These are phyloP conservation scores for Phytophthora pini DNA, from an alignment of 352 stramenopile genomes.

Conservation along the genomic window DNA sequence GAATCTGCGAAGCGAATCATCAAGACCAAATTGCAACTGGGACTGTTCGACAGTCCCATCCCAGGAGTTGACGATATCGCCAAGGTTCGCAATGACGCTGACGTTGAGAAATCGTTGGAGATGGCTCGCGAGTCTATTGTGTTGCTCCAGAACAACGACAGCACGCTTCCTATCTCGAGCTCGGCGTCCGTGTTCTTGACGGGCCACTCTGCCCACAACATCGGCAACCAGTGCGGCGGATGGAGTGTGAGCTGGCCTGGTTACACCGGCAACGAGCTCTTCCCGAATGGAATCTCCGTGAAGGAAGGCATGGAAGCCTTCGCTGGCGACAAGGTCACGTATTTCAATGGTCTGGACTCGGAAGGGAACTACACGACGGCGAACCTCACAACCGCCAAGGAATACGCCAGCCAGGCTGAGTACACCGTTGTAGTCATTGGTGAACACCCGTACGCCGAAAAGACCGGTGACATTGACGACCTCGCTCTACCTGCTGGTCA, in stretches of 20 bases:
- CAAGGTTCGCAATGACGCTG: constrained; percentile 47
- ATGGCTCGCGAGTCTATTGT: constrained; percentile 79
- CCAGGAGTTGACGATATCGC: constrained; percentile 45
- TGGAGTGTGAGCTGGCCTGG: constrained; percentile 70
- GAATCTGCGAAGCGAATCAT: constrained; percentile 66
- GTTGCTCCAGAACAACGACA: constrained; percentile 80
- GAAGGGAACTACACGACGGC: not conserved
- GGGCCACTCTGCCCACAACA: constrained; percentile 32
- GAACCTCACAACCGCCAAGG: not conserved
- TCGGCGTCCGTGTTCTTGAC: constrained; percentile 40
- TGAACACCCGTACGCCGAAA: not conserved
- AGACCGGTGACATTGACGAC: too few species aligned
- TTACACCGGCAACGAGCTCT: not conserved
- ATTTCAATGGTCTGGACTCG: not conserved
- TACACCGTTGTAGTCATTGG: not conserved
- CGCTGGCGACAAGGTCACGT: not conserved
- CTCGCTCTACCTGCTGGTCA: too few species aligned
- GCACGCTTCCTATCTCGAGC: constrained; percentile 46
- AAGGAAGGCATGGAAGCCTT: not conserved
- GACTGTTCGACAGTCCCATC: constrained; percentile 63
- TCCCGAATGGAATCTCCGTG: not conserved
- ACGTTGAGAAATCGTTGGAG: constrained; percentile 55
- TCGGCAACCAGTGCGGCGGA: constrained; percentile 43
- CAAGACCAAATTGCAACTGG: constrained; percentile 65
- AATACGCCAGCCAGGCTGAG: not conserved